Evolutionary conservation across 2,329 filamentous ascomycete species (phyloP), one percentile per base, ranked within the genome.

Genomic region (Metarhizium anisopliae): DNA sequence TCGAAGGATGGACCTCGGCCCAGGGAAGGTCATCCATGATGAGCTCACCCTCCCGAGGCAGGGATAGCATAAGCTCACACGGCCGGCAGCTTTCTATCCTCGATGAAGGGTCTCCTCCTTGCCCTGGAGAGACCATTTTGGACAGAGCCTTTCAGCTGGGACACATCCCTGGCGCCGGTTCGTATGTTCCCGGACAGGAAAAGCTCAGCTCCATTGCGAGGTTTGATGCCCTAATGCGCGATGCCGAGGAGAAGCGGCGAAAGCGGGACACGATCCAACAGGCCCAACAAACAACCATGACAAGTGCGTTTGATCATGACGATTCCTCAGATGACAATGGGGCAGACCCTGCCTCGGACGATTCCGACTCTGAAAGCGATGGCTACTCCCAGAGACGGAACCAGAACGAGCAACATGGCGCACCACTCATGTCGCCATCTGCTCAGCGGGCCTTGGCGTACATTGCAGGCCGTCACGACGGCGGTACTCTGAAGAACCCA

Each of bases 181-280:
- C 71, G 7, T 73, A 78, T 52, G 61, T 75, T 2, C 76, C 78
- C 0, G 82, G 82, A 4, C 81, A 84, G 58, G 82, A 85, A 60
- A 84, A 85, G 57, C 70, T 86, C 16, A 86, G 78, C 60, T 86
- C 83, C 0, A 73, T 86, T 36, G 84, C 83, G 10, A 76, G 82
- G 25, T 87, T 86, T 54, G 84, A 86, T 54, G 83, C 83, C 3
- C 67, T 87, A 47, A 86, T 87, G 84, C 73, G 76, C 25, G 80
- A 85, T 60, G 73, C 73, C 20, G 84, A 86, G 43, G 74, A 77
- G 56, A 78, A 75, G 53, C 70, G 74, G 55, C 71, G 71, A 61
- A 71, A 72, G 51, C 70, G 70, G 32, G 70, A 74, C 47, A 68
- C 71, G 10, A 60, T 63, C 25, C 63, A 68, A 53, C 63, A 63